Evolutionary conservation across 768 basidiomycete genomes (phyloP), one percentile per base, ranked within the genome.

Genomic region (Coprinellus micaceus): DNA sequence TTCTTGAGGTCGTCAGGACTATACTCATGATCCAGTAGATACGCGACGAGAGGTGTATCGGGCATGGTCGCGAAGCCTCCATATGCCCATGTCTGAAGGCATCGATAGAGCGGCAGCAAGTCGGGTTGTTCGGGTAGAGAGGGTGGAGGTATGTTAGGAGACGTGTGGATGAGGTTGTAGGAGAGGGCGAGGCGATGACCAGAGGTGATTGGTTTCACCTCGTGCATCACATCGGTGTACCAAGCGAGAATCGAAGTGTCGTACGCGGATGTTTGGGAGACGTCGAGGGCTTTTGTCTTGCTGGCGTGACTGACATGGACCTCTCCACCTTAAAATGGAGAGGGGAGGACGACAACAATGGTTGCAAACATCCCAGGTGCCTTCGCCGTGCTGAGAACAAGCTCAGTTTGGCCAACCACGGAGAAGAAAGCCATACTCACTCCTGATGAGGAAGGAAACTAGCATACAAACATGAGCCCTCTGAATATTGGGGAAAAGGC

Each of bases 211-310:
- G 74, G 74, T 54, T 75, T 75, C 52, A 80, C 70, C 65, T 77
- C 75, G 63, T 79, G 76, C 46, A 59, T 63, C 25, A 78, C 77
- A 53, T 77, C 78, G 33, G 75, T 77, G 61, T 81, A 79, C 78
- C 80, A 82, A 1, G 77, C 69, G 9, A 79, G 65, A 6, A 76
- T 62, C 1, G 72, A 64, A 0, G 75, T 77, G 5, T 59, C 57
- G 6, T 64, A 47, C 1, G 62, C 37, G 22, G 75, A 74, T 6
- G 53, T 53, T 1, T 54, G 7, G 7, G 71, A 61, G 5, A 69
- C 56, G 59, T 79, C 74, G 59, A 78, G 68, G 12, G 69, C 61
- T 44, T 64, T 54, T 3, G 63, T 63, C 5, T 62, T 53, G 22
- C 56, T 54, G 2, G 65, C 66, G 60, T 78, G 75, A 0, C 73